A percentile compares a stretch with the other conserved stretches of the same genome.
phyloP scores from a whole-genome alignment of 2,329 filamentous ascomycete species.

The Aureobasidium zeae region DNA sequence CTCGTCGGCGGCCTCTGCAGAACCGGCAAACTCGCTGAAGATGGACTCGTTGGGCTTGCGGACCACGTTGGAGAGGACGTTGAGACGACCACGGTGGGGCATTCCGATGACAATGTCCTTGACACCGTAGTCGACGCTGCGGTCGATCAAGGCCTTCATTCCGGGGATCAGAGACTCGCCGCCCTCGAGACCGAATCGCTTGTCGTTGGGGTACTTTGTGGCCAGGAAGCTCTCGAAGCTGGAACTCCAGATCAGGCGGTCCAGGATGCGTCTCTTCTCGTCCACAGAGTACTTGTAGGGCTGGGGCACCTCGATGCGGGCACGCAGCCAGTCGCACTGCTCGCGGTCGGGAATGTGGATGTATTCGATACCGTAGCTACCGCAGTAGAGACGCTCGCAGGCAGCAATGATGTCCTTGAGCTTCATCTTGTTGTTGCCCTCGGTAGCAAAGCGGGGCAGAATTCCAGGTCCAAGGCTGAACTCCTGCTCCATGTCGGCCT shows the following conservation, averaged over 20 bases:
- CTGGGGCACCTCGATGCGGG: constrained; percentile 85
- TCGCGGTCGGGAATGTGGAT: constrained; percentile 97
- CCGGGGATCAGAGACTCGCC: constrained; percentile 94
- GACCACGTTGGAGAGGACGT: constrained; percentile 96
- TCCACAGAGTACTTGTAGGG: constrained; percentile 97
- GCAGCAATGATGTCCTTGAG: constrained; percentile 85
- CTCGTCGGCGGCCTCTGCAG: constrained; percentile 78
- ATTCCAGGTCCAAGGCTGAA: constrained; percentile 91
- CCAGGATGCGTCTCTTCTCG: constrained; percentile 94
- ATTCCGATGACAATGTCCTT: constrained; percentile 99
- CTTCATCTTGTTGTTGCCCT: constrained; percentile 88
- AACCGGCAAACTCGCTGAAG: constrained; percentile 95
- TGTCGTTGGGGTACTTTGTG: constrained; percentile 98
- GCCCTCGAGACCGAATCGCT: constrained; percentile 96
- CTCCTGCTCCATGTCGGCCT: constrained; percentile 86
- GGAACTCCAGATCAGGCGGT: constrained; percentile 96
- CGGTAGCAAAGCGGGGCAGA: constrained; percentile 82
- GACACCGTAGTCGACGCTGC: constrained; percentile 94
- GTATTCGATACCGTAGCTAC: constrained; percentile 95
- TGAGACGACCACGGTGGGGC: constrained; percentile 96
- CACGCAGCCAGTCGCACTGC: constrained; percentile 96
- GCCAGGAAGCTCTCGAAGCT: constrained; percentile 94
- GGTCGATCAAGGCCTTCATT: constrained; percentile 98
- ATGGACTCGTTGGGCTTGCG: constrained; percentile 99
- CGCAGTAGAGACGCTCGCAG: constrained; percentile 94